Base-by-base conservation (phyloP, 768 basidiomycete species). In the Clavaria fumosa region DNA sequence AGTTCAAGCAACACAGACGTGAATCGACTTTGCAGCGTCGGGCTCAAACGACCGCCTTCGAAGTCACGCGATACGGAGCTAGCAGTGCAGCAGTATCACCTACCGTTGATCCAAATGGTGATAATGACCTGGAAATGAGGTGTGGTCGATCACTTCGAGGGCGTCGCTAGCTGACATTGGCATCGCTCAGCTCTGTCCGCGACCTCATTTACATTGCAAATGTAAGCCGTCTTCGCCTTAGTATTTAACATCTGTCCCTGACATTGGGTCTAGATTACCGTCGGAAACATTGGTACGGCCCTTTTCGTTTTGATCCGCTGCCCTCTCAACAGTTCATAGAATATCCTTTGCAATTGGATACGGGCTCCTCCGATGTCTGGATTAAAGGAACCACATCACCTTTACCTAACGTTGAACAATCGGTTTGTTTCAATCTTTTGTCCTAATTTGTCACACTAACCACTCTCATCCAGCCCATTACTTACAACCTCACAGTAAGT, bases 341-440 rank as follows among this genome's bases (percentile, higher is more conserved):
- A 11, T 82, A 78, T 53, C 58, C 67, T 34, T 70, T 85, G 10
- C 85, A 89, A 53, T 60, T 89, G 34, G 85, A 89, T 56, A 85
- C 83, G 1, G 85, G 85, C 43, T 86, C 83, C 7, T 79, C 71
- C 44, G 85, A 89, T 56, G 64, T 89, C 21, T 86, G 83, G 75
- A 64, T 82, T 36, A 59, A 69, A 43, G 66, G 67, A 15, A 43
- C 58, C 22, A 51, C 53, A 2, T 57, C 57, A 24, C 65, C 72
- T 10, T 51, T 75, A 42, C 70, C 75, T 20, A 63, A 62, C 39
- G 50, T 62, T 23, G 56, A 57, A 10, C 51, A 59, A 38, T 74
- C 69, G 20, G 78, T 78, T 41, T 39, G 69, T 56, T 22, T 37
- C 20, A 22, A 17, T 18, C 36, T 41, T 35, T 31, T 37, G n/a